Percentiles rank a stretch among this genome's conserved stretches.
These are phyloP conservation scores for Podospora bellae-mahoneyi DNA, from an alignment of 495 filamentous ascomycete genomes.

Conservation along the genomic window DNA sequence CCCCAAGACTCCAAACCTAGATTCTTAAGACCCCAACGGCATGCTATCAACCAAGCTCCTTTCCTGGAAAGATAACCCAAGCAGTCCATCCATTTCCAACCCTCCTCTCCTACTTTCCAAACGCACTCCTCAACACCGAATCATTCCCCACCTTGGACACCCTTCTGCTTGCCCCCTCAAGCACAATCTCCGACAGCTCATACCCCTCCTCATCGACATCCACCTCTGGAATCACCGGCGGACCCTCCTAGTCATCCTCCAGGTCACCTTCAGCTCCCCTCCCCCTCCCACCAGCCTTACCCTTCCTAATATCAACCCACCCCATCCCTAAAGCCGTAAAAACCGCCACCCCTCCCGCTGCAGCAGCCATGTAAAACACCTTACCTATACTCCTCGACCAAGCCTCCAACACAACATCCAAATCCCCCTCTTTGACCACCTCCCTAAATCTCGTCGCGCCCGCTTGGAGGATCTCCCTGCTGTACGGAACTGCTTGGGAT, in stretches of 20 bases:
- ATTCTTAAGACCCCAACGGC: neutral
- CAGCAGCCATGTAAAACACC: slow-evolving; percentile 23
- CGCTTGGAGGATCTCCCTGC: slow-evolving; percentile 25
- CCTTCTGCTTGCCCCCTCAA: neutral
- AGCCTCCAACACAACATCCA: slow-evolving; percentile 34
- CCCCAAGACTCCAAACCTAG: neutral
- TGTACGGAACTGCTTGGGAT: slow-evolving; percentile 26
- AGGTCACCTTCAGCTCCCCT: neutral
- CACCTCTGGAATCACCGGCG: neutral
- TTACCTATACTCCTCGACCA: slow-evolving; percentile 40
- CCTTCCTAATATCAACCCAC: slow-evolving; percentile 26
- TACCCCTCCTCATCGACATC: neutral
- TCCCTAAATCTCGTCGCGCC: slow-evolving; percentile 49
- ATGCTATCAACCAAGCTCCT: neutral
- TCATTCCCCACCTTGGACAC: slow-evolving; percentile 1
- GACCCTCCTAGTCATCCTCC: slow-evolving; percentile 16
- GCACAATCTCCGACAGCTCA: neutral
- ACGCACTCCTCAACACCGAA: neutral
- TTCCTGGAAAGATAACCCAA: neutral
- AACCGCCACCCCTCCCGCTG: slow-evolving; percentile 14
- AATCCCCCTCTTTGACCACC: slow-evolving; percentile 16
- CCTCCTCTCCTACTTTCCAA: neutral
- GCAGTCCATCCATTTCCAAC: neutral
- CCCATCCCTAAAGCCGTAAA: slow-evolving; percentile 24
- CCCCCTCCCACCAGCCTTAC: neutral